Conservation (phyloP, 1,284 basidiomycete species). For the Ustilago nuda region DNA sequence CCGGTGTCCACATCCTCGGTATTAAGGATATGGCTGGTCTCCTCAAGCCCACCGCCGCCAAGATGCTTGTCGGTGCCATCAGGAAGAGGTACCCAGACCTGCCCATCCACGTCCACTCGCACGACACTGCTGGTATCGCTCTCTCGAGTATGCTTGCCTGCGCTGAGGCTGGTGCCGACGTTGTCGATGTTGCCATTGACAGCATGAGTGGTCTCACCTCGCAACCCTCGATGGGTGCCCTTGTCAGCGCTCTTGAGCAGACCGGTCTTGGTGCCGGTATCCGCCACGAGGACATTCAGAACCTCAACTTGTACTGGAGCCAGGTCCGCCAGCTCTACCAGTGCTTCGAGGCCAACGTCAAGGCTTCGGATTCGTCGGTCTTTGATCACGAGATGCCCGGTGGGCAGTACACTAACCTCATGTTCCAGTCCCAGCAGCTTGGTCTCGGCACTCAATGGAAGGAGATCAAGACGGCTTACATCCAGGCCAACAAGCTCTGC, state of each 20-base stretch:
- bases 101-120: slow-evolving; percentile 99
- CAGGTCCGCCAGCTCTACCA: slow-evolving; percentile 94
- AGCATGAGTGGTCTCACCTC: slow-evolving; percentile 96
- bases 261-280: slow-evolving; percentile 94
- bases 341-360: slow-evolving; percentile 98
- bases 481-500: slow-evolving; percentile 77
- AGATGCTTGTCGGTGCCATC: slow-evolving; percentile 91
- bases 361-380: slow-evolving; percentile 85
- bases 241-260: slow-evolving; percentile 94
- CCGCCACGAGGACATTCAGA: slow-evolving; percentile 95
- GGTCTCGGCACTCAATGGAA: slow-evolving; percentile 97
- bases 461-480: slow-evolving; percentile 99
- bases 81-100: slow-evolving; percentile 96
- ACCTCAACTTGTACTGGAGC: slow-evolving; percentile 97
- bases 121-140: slow-evolving; percentile 99
- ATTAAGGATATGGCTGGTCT: slow-evolving; percentile 99
- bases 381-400: slow-evolving; percentile 99
- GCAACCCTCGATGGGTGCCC: slow-evolving; percentile 97
- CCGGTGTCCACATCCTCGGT: slow-evolving; percentile 96
- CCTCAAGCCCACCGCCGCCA: slow-evolving; percentile 93
- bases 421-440: slow-evolving; percentile 97
- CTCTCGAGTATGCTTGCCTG: slow-evolving; percentile 95
- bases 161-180: slow-evolving; percentile 94
- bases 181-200: slow-evolving; percentile 98
- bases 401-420: slow-evolving; percentile 75